Conservation (phyloP, 2,329 filamentous ascomycete species). For the Sporothrix phasma region DNA sequence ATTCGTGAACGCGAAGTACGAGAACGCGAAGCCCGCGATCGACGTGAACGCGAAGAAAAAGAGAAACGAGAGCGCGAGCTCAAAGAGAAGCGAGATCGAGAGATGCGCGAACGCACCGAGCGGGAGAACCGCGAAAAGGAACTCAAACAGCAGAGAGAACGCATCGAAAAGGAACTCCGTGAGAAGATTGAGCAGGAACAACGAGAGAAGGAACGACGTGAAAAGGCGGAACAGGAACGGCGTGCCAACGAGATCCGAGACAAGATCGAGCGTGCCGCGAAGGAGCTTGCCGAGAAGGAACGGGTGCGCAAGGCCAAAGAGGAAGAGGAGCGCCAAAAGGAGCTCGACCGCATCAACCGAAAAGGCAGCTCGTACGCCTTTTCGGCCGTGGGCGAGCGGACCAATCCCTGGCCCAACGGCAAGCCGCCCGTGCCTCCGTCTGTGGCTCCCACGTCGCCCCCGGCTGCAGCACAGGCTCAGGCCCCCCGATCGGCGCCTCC, state of each 20-base stretch:
- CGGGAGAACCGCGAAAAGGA: conserved; percentile 28
- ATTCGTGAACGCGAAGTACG: conserved; percentile 25
- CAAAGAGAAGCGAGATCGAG: conserved; percentile 19
- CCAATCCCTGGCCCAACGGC: conserved; percentile 59
- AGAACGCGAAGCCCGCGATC: conserved; percentile 26
- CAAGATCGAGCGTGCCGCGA: conserved; percentile 31
- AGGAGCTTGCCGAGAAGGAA: conserved; percentile 28
- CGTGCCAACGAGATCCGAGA: conserved; percentile 23
- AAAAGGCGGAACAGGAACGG: conserved; percentile 22
- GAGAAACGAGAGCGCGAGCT: conserved; percentile 23
- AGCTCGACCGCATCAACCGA: conserved; percentile 21
- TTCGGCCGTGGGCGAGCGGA: conserved; percentile 57
- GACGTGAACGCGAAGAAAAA: conserved; percentile 24
- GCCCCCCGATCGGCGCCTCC: conserved; percentile 23
- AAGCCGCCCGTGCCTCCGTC: conserved; percentile 33
- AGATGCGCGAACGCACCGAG: conserved; percentile 32
- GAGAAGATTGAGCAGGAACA: conserved; percentile 22
- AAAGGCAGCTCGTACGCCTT: conserved; percentile 50
- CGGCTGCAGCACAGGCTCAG: conserved; percentile 10
- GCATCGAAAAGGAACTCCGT: conserved; percentile 26
- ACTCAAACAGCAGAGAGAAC: conserved; percentile 23
- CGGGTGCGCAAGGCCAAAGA: conserved; percentile 24
- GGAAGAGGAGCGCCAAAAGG: conserved; percentile 21
- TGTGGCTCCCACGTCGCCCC: conserved; percentile 23
- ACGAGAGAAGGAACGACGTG: conserved; percentile 21